Percentiles rank a stretch among this genome's conserved stretches.
These are phyloP conservation scores for Schoenoplectus tabernaemontani DNA, from an alignment of 202 grass and related monocot species.

Conservation along the genomic window DNA sequence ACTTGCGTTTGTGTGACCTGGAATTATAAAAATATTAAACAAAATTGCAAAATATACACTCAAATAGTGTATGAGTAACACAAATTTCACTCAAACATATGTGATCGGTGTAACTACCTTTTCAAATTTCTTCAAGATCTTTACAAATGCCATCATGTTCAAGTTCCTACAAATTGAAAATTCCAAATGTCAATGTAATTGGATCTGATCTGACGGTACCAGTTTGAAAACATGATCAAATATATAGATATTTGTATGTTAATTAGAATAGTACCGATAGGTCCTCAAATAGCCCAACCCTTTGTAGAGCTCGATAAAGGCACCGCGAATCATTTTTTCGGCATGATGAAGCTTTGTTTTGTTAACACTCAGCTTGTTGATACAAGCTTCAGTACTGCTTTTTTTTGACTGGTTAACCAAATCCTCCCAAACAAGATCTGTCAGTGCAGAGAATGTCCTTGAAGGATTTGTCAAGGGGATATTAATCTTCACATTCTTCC, in stretches of 20 bases:
- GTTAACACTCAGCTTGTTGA: slow-evolving; percentile 30
- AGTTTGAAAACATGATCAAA: too few relatives aligned
- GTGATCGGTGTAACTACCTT: too few relatives aligned
- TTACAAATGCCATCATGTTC: slow-evolving; percentile 83
- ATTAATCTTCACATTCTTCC: slow-evolving; percentile 60
- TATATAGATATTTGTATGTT: not conserved
- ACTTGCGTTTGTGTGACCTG: slow-evolving; percentile 45
- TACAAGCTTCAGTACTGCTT: slow-evolving; percentile 21
- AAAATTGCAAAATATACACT: not conserved
- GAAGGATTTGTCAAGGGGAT: slow-evolving; percentile 69
- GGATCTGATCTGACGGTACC: not conserved
- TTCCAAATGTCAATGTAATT: not conserved
- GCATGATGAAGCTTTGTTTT: slow-evolving; percentile 66
- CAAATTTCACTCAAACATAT: too few relatives aligned
- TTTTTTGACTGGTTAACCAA: slow-evolving; percentile 41
- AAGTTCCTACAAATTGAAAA: slow-evolving; percentile 40
- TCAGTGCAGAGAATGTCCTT: slow-evolving; percentile 44
- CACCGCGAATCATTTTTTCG: slow-evolving; percentile 75
- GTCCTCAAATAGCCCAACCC: slow-evolving; percentile 60
- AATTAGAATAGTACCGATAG: slow-evolving; percentile 44
- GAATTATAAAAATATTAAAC: not conserved
- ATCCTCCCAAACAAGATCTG: slow-evolving; percentile 46
- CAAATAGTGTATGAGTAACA: too few relatives aligned
- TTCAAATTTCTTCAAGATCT: slow-evolving; percentile 83
- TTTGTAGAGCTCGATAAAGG: slow-evolving; percentile 63